Evolutionary conservation across 139 green algal species (phyloP).

Genomic region (Tetraselmis striata): DNA sequence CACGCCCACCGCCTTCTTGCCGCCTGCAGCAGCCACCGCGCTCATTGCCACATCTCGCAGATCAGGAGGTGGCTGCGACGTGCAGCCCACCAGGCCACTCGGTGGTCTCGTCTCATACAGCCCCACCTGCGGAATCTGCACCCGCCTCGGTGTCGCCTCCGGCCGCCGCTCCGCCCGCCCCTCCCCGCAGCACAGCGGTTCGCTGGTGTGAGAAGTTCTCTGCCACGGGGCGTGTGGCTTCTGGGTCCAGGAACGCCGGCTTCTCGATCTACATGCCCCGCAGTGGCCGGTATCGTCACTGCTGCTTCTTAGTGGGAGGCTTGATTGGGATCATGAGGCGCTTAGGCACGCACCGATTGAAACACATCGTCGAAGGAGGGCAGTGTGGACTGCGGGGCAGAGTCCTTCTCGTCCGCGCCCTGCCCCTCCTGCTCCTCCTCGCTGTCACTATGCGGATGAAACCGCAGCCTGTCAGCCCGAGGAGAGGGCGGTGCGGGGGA

Average conservation of each 20-base stretch:
- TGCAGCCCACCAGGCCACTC: too few relatives aligned
- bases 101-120: conserved; percentile 25
- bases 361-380: not conserved
- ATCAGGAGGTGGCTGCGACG: too few relatives aligned
- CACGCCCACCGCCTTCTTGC: conserved; percentile 22
- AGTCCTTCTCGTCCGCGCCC: not conserved
- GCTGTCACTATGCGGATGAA: too few relatives aligned
- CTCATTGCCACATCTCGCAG: not conserved
- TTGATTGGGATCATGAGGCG: too few relatives aligned
- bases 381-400: not conserved
- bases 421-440: not conserved
- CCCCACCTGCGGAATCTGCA: conserved; percentile 15
- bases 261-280: too few relatives aligned
- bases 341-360: not conserved
- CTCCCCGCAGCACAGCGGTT: not conserved
- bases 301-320: not conserved
- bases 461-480: too few relatives aligned
- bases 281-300: too few relatives aligned
- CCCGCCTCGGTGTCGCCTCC: conserved; percentile 6
- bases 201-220: conserved; percentile 1
- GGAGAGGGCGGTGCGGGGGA: too few relatives aligned
- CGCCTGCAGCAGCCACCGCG: too few relatives aligned
- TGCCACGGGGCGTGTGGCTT: conserved; percentile 40
- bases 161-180: not conserved
- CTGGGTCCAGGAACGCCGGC: conserved; percentile 51